A percentile compares a stretch with the other conserved stretches of the same genome.
These are phyloP conservation scores for Colletotrichum noveboracense DNA, from an alignment of 2,329 filamentous ascomycete species.

Conservation along the genomic window DNA sequence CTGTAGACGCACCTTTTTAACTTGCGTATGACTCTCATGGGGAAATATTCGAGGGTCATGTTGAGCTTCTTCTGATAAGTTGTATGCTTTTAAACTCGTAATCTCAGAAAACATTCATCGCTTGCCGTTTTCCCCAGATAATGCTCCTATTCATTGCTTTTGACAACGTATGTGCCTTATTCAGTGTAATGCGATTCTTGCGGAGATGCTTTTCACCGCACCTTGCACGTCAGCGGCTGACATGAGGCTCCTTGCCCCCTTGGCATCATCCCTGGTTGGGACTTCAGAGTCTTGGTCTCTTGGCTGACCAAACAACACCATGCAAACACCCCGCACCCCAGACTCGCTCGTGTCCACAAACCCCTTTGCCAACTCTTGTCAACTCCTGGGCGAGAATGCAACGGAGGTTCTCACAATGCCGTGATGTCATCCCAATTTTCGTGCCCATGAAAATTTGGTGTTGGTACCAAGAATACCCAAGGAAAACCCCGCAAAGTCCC, in stretches of 20 bases:
- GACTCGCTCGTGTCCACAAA: not conserved
- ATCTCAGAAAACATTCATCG: no score
- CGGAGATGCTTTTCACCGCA: not conserved
- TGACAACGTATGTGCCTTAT: no score
- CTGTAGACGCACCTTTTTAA: no score
- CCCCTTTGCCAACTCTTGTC: conserved; percentile 10
- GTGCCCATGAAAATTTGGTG: not conserved
- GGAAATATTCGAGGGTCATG: no score
- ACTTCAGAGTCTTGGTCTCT: not conserved
- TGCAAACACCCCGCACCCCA: not conserved
- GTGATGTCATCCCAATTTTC: not conserved
- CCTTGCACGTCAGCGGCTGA: not conserved
- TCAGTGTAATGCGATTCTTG: conserved; percentile 15
- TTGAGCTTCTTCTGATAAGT: no score
- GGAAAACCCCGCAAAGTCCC: not conserved
- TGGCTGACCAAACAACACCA: conserved; percentile 1
- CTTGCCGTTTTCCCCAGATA: no score
- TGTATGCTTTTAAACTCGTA: no score
- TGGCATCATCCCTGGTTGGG: not conserved
- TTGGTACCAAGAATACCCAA: not conserved
- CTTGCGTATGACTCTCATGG: no score
- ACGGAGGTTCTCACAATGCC: not conserved
- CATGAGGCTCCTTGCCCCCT: not conserved
- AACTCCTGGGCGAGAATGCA: not conserved
- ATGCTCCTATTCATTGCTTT: no score